Evolutionary conservation across 2,329 filamentous ascomycete species (phyloP), one percentile per base, ranked within the genome.

Genomic region (Venturia nashicola): DNA sequence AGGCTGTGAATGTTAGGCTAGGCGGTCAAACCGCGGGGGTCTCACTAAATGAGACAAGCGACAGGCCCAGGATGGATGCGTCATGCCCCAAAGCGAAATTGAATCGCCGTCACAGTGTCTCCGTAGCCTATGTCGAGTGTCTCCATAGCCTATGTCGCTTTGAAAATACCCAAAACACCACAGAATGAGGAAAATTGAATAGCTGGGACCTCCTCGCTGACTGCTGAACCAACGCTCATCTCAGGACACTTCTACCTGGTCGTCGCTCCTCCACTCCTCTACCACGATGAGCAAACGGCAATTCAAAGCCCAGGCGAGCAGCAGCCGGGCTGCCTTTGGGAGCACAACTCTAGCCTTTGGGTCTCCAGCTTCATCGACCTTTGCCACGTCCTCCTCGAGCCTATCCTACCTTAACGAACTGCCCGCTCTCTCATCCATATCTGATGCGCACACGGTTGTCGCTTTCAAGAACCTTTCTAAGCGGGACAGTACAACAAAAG

Each of bases 391-490:
- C 36, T 77, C 82, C 2, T 87, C 85, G n/a, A 78, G 78, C 55
- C 81, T 99, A 46, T 96, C 92, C 55, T 97, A 96, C 76, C 84
- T 97, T 62, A 82, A 89, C 62, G 91, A 96, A 70, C 90, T 91
- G 11, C 89, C 90, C 59, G 88, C 96, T 70, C 84, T 96, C 68
- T 85, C 86, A 42, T 78, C 78, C 54, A 85, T 99, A 65, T 88
- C 86, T 55, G 87, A 96, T 69, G 83, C 91, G 8, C 89, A 94
- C 71, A 80, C 93, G 44, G 85, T 93, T 44, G 91, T 97, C 16
- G 85, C 87, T n/a, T 90, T 97, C 77, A 96, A 97, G 76, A 96
- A 95, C 69, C 77, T 97, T 3, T 82, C 87, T 61, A 99, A 97
- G 77, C 96, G 94, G 76, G 93, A 97, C 77, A 88, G 87, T 70